Conservation (phyloP, 306 rosid species). For the Ormosia emarginata region DNA sequence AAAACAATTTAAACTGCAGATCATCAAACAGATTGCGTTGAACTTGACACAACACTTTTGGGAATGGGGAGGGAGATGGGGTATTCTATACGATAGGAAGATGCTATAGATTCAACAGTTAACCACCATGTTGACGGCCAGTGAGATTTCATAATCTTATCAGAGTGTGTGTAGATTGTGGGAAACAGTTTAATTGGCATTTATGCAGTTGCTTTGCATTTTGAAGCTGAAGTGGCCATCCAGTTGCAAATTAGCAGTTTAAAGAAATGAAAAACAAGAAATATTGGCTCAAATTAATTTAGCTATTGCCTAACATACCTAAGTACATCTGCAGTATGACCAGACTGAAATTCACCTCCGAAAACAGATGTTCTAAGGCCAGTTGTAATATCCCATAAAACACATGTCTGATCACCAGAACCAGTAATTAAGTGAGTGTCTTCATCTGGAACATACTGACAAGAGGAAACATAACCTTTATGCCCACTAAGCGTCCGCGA, state of each 20-base stretch:
- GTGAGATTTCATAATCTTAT: background rate
- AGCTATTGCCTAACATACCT: slow-evolving; percentile 51
- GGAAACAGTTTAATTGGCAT: background rate
- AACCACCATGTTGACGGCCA: background rate
- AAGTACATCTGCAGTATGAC: slow-evolving; percentile 84
- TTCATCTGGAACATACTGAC: slow-evolving; percentile 95
- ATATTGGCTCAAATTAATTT: slow-evolving; percentile 5
- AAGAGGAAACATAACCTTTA: slow-evolving; percentile 89
- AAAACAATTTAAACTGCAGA: background rate
- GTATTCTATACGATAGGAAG: background rate
- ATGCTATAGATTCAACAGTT: background rate
- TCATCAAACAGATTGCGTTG: background rate
- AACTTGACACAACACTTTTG: background rate
- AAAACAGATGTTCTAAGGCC: slow-evolving; percentile 95
- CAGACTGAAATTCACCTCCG: slow-evolving; percentile 99
- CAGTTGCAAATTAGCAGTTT: background rate
- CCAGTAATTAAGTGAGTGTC: slow-evolving; percentile 86
- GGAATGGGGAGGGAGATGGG: background rate
- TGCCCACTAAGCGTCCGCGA: slow-evolving; percentile 83
- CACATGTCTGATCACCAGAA: slow-evolving; percentile 95
- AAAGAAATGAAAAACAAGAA: slow-evolving; percentile 2
- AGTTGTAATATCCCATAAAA: slow-evolving; percentile 92
- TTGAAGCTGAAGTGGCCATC: background rate
- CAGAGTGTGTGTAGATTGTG: background rate
- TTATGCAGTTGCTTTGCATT: slow-evolving; percentile 6